Evolutionary conservation across 306 rosid species (phyloP).

Genomic region (Lathyrus sativus): DNA sequence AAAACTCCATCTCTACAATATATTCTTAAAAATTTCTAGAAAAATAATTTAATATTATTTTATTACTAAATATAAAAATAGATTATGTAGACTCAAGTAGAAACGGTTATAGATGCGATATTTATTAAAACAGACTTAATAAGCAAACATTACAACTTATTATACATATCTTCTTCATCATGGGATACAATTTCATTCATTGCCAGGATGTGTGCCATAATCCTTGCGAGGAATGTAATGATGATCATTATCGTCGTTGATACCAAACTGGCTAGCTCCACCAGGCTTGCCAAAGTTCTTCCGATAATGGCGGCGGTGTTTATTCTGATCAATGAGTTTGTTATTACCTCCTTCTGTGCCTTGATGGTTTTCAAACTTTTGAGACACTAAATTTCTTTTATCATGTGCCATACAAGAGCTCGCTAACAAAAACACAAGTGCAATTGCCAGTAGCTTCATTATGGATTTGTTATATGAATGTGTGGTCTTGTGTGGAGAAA

Average conservation of each 20-base stretch:
- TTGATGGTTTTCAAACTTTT: neutral
- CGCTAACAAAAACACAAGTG: slow-evolving; percentile 31
- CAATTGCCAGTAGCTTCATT: slow-evolving; percentile 39
- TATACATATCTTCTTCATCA: neutral
- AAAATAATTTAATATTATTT: too few relatives aligned
- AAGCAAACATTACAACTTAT: neutral
- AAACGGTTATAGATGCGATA: too few relatives aligned
- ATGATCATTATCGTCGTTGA: slow-evolving; percentile 34
- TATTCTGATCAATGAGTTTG: neutral
- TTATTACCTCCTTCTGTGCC: neutral
- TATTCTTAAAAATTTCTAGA: too few relatives aligned
- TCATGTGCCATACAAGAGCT: slow-evolving; percentile 5
- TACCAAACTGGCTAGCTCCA: neutral
- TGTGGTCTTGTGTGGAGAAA: slow-evolving; percentile 14
- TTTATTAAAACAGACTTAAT: too few relatives aligned
- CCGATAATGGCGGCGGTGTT: slow-evolving; percentile 20
- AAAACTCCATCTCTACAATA: too few relatives aligned
- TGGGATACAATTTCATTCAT: neutral
- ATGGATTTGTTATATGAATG: neutral
- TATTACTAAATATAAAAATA: too few relatives aligned
- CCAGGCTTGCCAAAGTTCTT: slow-evolving; percentile 9
- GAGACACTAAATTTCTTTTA: neutral
- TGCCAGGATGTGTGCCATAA: slow-evolving; percentile 26
- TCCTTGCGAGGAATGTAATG: slow-evolving; percentile 41
- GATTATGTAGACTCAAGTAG: too few relatives aligned